phyloP scores from a whole-genome alignment of 2,329 filamentous ascomycete genomes.

The Talaromyces atroroseus region DNA sequence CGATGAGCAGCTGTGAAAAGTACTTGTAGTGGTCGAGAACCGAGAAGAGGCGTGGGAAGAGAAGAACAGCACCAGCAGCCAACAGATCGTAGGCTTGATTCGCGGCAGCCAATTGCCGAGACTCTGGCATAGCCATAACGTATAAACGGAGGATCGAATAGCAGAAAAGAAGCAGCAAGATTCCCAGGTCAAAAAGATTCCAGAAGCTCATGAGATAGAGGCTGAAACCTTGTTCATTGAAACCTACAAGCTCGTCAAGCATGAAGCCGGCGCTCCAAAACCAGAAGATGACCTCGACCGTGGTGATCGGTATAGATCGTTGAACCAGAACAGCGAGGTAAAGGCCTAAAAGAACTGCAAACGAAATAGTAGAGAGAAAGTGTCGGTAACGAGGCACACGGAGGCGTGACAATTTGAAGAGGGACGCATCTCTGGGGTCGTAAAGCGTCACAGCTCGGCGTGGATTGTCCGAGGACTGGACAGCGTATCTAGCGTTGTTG shows the following conservation, averaged over 20 bases:
- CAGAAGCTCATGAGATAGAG: conserved; percentile 97
- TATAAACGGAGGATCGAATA: conserved; percentile 90
- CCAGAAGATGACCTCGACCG: conserved; percentile 86
- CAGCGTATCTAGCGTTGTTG: neutral
- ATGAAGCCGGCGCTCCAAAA: conserved; percentile 97
- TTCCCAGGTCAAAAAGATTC: conserved; percentile 93
- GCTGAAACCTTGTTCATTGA: conserved; percentile 94
- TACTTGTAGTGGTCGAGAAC: conserved; percentile 93
- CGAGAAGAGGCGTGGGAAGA: conserved; percentile 87
- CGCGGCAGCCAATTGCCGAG: conserved; percentile 63
- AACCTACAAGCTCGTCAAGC: conserved; percentile 91
- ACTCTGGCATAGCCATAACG: conserved; percentile 74
- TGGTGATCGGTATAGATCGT: conserved; percentile 73
- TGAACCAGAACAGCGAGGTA: conserved; percentile 77
- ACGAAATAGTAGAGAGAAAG: conserved; percentile 80
- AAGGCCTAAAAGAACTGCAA: conserved; percentile 75
- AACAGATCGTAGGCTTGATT: conserved; percentile 90
- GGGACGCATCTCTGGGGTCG: conserved; percentile 80
- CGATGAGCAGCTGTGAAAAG: conserved; percentile 90
- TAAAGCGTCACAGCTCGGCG: conserved; percentile 80
- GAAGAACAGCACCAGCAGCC: conserved; percentile 79
- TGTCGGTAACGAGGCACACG: conserved; percentile 89
- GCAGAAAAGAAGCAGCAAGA: conserved; percentile 74
- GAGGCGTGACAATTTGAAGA: conserved; percentile 85
- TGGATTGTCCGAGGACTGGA: conserved; percentile 14